phyloP scores from a whole-genome alignment of 164 flowering plant species.

The Chloranthus sessilifolius region DNA sequence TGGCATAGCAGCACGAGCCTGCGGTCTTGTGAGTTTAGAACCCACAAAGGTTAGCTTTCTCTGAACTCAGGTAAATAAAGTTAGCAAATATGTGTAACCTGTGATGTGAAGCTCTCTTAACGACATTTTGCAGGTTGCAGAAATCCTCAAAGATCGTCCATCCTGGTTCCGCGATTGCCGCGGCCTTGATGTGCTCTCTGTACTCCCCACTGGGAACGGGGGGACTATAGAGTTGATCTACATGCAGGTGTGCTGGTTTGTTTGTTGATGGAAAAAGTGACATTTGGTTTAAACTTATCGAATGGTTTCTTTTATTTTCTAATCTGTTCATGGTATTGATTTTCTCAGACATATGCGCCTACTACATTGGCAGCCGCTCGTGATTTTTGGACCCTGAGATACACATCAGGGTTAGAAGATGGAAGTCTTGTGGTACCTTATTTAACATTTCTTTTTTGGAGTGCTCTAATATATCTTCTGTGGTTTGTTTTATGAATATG shows the following conservation, averaged over 20 bases:
- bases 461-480: background rate
- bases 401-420: constrained; percentile 64
- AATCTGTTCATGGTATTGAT: too few relatives aligned
- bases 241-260: constrained; percentile 53
- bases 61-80: too few relatives aligned
- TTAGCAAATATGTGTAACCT: background rate
- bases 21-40: constrained; percentile 87
- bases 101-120: background rate
- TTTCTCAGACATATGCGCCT: constrained; percentile 69
- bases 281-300: background rate
- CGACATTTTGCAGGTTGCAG: constrained; percentile 46
- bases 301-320: background rate
- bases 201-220: constrained; percentile 67
- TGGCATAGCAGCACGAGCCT: constrained; percentile 94
- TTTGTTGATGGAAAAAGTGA: background rate
- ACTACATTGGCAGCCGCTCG: constrained; percentile 86
- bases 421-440: constrained; percentile 77
- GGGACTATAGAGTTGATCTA: constrained; percentile 78
- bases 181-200: constrained; percentile 53
- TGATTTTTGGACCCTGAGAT: constrained; percentile 86
- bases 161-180: constrained; percentile 91
- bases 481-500: background rate
- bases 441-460: background rate
- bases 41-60: constrained; percentile 60
- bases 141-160: constrained; percentile 79